These are phyloP conservation scores for Phaseolus lunatus DNA, from an alignment of 306 rosid species.

Conservation along the genomic window DNA sequence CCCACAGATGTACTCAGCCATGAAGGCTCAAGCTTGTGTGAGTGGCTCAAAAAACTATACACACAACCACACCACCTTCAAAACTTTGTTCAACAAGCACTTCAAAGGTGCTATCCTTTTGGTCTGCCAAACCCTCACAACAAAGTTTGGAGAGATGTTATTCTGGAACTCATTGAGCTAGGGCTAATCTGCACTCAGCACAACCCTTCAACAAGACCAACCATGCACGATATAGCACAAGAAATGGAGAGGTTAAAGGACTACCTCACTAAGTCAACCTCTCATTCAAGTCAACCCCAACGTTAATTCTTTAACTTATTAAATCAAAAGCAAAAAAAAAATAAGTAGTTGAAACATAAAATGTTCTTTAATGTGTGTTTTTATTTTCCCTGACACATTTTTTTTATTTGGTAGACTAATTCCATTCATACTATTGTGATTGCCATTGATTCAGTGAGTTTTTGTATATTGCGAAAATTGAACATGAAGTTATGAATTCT, in stretches of 20 bases:
- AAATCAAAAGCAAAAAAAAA: no score
- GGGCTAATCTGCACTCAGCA: conserved; percentile 85
- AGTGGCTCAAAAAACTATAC: conserved; percentile 80
- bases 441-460: no score
- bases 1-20: conserved; percentile 76
- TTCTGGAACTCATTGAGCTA: conserved; percentile 75
- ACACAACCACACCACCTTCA: conserved; percentile 57
- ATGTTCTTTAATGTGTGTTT: no score
- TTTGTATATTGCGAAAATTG: no score
- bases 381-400: no score
- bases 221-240: conserved; percentile 78
- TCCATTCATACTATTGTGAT: no score
- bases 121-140: conserved; percentile 43
- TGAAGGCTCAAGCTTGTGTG: conserved; percentile 81
- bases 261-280: conserved; percentile 58
- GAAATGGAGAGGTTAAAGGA: conserved; percentile 81
- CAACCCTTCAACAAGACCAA: conserved; percentile 80
- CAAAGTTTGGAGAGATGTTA: conserved; percentile 56
- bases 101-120: conserved; percentile 54
- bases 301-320: background rate
- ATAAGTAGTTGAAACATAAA: background rate
- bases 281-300: conserved; percentile 40
- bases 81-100: conserved; percentile 60
- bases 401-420: no score
- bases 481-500: no score